A percentile compares a stretch with the other conserved stretches of the same genome.
These are phyloP conservation scores for Pharnaceum exiguum DNA, from an alignment of 148 eudicot species.

Conservation along the genomic window DNA sequence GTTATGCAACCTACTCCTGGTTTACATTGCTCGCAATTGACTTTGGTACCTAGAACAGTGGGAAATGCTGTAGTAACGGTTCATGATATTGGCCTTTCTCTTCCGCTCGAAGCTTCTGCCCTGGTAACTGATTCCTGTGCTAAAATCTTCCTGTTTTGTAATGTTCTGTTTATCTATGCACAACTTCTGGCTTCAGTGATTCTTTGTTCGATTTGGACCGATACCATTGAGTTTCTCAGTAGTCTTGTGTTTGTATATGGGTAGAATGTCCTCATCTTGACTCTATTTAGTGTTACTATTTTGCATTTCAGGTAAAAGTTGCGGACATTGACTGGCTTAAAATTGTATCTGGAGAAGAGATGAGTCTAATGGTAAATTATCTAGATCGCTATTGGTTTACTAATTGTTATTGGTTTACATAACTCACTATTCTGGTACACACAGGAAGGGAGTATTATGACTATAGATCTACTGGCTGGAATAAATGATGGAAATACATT, in stretches of 20 bases:
- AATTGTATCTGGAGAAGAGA: conserved; percentile 50
- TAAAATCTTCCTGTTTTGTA: neutral
- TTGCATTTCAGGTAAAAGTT: conserved; percentile 54
- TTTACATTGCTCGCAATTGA: conserved; percentile 50
- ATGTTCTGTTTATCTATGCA: neutral
- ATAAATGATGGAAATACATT: conserved; percentile 57
- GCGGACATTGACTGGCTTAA: conserved; percentile 85
- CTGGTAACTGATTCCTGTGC: conserved; percentile 41
- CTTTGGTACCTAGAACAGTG: conserved; percentile 60
- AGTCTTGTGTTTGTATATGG: too few relatives aligned
- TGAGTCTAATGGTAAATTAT: conserved; percentile 63
- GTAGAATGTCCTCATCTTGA: neutral
- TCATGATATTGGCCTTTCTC: conserved; percentile 74
- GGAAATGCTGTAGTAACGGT: conserved; percentile 67
- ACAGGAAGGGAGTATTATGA: conserved; percentile 64
- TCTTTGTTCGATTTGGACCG: too few relatives aligned
- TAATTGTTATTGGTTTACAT: neutral
- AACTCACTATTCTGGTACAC: conserved; percentile 14
- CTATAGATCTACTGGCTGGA: conserved; percentile 63
- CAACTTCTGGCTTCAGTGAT: too few relatives aligned
- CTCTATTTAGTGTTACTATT: neutral
- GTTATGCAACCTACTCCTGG: conserved; percentile 49
- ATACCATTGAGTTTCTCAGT: too few relatives aligned
- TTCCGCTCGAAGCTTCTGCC: conserved; percentile 60
- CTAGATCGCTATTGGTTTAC: neutral